Evolutionary conservation across 768 basidiomycete genomes (phyloP), one percentile per base, ranked within the genome.

Genomic region (Auricularia sp.): DNA sequence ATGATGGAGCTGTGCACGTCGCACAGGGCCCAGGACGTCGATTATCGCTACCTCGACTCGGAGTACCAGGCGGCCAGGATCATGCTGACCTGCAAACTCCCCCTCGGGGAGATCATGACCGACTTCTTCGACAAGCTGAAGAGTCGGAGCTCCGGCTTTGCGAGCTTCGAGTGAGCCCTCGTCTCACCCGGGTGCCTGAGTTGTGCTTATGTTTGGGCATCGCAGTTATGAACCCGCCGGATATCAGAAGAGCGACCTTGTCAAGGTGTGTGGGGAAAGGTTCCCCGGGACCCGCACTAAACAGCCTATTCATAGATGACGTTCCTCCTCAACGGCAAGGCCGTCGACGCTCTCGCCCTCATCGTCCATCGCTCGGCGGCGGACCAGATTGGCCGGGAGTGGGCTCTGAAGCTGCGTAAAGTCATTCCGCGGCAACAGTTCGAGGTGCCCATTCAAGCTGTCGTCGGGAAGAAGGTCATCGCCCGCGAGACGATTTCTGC

Each of bases 61-160:
- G 74, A 77, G 2, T 62, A 65, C 3, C 68, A 75, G 10, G 82
- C 86, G 18, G 77, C 88, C 7, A 85, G 93, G 33, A 83, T 90
- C 45, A 89, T 96, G 63, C 76, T 98, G 68, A 89, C 85, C 13
- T 95, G 92, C 70, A 82, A 79, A 2, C 72, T 98, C n/a, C 96
- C 96, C 24, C 77, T 98, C 68, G 88, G 88, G 71, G 93, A 96
- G 75, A 91, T 98, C 64, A 93, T 98, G 2, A 92, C 91, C 2
- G 86, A 94, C 75, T 98, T 99, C 74, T 98, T 97, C 73, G 91
- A 95, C 73, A 86, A 90, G 71, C 82, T 99, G 64, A 99, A 99
- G 76, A 89, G 92, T 71, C 84, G 93, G 63, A 92, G 90, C 71
- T 94, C 89, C 11, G 94, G 92, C 8, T 94, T 90, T 72, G 92